These are phyloP conservation scores for Grigorovia yakushimaensis DNA, from an alignment of 805 yeast genomes.

Conservation along the genomic window DNA sequence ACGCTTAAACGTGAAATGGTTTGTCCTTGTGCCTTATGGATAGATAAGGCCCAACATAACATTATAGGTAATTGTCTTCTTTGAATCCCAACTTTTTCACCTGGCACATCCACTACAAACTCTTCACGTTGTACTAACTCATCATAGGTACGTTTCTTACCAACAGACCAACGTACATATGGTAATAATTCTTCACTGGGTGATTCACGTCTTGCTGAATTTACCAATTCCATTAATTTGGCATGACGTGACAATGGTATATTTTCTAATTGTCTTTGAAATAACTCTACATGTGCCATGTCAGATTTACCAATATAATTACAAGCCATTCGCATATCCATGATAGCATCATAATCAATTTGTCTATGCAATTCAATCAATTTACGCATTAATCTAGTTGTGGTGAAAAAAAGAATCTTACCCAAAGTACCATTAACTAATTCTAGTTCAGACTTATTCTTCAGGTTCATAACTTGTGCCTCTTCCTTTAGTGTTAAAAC, in stretches of 20 bases:
- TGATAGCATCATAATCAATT: slow-evolving; percentile 21
- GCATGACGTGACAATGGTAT: slow-evolving; percentile 13
- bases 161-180: slow-evolving; percentile 27
- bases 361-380: slow-evolving; percentile 18
- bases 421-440: slow-evolving; percentile 93
- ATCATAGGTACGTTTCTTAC: slow-evolving; percentile 19
- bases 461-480: slow-evolving; percentile 91
- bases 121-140: slow-evolving; percentile 31
- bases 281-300: slow-evolving; percentile 18
- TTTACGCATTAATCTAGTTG: slow-evolving; percentile 17
- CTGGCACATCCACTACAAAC: slow-evolving; percentile 32
- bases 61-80: slow-evolving; percentile 60
- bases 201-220: slow-evolving; percentile 13
- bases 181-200: slow-evolving; percentile 21
- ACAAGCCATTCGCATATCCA: slow-evolving; percentile 28
- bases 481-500: slow-evolving; percentile 59
- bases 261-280: slow-evolving; percentile 17
- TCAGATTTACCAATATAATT: slow-evolving; percentile 20
- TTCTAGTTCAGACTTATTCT: slow-evolving; percentile 56
- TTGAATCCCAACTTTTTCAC: slow-evolving; percentile 24
- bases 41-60: slow-evolving; percentile 75
- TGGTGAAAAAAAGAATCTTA: slow-evolving; percentile 38
- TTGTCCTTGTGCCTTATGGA: slow-evolving; percentile 82
- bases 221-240: slow-evolving; percentile 12
- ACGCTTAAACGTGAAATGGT: slow-evolving; percentile 63